Percentiles rank a stretch among this genome's conserved stretches.
Evolutionary conservation across 345 rosid species (phyloP).

Genomic region (Anastatica hierochuntica): DNA sequence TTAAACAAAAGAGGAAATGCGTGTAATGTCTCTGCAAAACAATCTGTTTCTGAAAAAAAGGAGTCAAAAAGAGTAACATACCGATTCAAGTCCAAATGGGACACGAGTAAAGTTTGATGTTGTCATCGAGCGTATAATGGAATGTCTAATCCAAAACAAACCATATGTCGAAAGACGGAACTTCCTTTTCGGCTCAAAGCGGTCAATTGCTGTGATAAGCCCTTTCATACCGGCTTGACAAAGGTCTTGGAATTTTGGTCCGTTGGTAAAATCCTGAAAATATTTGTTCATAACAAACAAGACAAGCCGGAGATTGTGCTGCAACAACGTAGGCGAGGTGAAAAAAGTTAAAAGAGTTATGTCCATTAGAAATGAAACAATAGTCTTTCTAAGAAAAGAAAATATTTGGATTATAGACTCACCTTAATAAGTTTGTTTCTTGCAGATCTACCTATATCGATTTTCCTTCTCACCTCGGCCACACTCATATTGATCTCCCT

Average conservation of each 20-base stretch:
- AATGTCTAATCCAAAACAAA: constrained; percentile 92
- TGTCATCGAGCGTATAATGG: constrained; percentile 82
- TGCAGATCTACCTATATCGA: constrained; percentile 74
- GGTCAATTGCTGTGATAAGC: constrained; percentile 83
- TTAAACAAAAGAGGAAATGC: constrained; percentile 4
- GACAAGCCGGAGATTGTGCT: constrained; percentile 96
- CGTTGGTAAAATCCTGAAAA: constrained; percentile 71
- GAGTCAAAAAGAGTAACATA: constrained; percentile 23
- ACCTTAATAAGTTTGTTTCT: constrained; percentile 91
- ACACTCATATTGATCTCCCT: constrained; percentile 35
- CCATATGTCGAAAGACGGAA: constrained; percentile 77
- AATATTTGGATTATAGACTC: too few species aligned
- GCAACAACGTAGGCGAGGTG: constrained; percentile 32
- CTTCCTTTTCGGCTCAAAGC: constrained; percentile 74
- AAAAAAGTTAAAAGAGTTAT: background rate
- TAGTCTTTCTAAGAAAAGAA: background rate
- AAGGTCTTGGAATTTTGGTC: constrained; percentile 80
- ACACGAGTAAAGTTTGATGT: constrained; percentile 75
- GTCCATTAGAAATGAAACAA: constrained; percentile 2
- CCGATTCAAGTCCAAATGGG: constrained; percentile 89
- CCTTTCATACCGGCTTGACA: constrained; percentile 97
- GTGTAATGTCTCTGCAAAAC: background rate
- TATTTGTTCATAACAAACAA: constrained; percentile 80
- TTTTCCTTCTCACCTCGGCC: constrained; percentile 40
- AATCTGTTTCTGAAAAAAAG: background rate